Evolutionary conservation across 106 monocot genomes (phyloP).

Genomic region (Ottelia alismoides): DNA sequence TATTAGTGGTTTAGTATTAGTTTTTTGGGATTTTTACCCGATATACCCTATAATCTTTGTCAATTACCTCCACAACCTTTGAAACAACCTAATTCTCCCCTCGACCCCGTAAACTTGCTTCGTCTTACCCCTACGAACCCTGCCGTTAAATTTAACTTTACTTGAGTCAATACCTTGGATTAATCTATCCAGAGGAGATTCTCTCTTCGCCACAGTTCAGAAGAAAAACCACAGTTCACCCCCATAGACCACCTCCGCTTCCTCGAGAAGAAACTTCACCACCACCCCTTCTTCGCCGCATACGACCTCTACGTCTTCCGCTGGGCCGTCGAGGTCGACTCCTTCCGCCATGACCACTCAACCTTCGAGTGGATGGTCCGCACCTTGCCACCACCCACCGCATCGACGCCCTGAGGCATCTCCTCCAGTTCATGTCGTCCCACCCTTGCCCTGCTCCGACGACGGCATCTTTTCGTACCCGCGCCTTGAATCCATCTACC

Average conservation of each 20-base stretch:
- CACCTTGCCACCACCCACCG: constrained; percentile 35
- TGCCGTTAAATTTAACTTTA: too few relatives aligned
- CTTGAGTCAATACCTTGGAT: too few relatives aligned
- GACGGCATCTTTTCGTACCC: constrained; percentile 70
- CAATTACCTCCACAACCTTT: too few relatives aligned
- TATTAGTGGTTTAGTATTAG: too few relatives aligned
- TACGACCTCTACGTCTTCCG: constrained; percentile 60
- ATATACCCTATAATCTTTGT: too few relatives aligned
- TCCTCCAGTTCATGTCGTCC: constrained; percentile 29
- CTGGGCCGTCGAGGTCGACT: constrained; percentile 40
- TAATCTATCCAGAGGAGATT: too few relatives aligned
- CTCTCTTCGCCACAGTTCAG: too few relatives aligned
- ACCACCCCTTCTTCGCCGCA: constrained; percentile 44
- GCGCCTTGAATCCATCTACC: constrained; percentile 33
- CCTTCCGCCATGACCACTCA: constrained; percentile 69
- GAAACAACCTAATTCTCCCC: too few relatives aligned
- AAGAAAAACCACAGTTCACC: too few relatives aligned
- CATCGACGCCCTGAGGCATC: constrained; percentile 20
- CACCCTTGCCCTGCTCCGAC: constrained; percentile 51
- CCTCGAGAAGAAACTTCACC: constrained; percentile 29
- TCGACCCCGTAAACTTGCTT: too few relatives aligned
- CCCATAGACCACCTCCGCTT: constrained; percentile 33
- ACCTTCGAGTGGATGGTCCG: constrained; percentile 33
- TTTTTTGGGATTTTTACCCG: too few relatives aligned
- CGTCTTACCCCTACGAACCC: too few relatives aligned